These are phyloP conservation scores for Trichodelitschia bisporula DNA, from an alignment of 495 filamentous ascomycete species.

Conservation along the genomic window DNA sequence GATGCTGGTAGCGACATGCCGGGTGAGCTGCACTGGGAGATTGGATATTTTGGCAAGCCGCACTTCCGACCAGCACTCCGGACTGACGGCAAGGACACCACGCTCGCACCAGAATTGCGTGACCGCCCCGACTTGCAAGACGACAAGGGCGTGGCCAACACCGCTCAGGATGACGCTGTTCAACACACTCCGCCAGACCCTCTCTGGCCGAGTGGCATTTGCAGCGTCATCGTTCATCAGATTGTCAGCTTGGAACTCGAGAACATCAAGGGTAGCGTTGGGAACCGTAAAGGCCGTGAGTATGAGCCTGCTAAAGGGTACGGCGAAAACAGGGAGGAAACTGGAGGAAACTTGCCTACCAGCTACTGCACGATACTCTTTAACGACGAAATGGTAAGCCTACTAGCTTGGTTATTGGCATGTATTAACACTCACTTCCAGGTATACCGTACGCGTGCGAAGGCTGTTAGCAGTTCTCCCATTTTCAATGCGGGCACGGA, in stretches of 20 bases:
- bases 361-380: conserved; percentile 76
- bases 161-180: conserved; percentile 53
- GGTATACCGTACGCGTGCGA: conserved; percentile 72
- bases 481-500: conserved; percentile 95
- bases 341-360: conserved; percentile 51
- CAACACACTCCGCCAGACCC: conserved; percentile 81
- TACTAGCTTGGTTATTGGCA: background rate
- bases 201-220: conserved; percentile 72
- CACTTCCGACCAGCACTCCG: conserved; percentile 57
- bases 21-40: conserved; percentile 83
- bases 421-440: conserved; percentile 6
- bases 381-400: conserved; percentile 56
- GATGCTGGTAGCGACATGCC: conserved; percentile 75
- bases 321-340: conserved; percentile 64
- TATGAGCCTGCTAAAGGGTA: conserved; percentile 76
- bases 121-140: conserved; percentile 64
- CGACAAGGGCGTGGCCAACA: conserved; percentile 60
- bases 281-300: conserved; percentile 52
- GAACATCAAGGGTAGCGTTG: conserved; percentile 48
- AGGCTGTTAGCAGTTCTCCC: conserved; percentile 76
- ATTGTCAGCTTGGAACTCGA: conserved; percentile 80
- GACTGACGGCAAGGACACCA: conserved; percentile 63
- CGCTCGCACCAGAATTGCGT: conserved; percentile 43
- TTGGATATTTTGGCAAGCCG: conserved; percentile 80
- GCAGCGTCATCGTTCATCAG: conserved; percentile 69